A percentile compares a stretch with the other conserved stretches of the same genome.
Conservation (phyloP, 2,329 filamentous ascomycete species). For the Cladosporium phlei region DNA sequence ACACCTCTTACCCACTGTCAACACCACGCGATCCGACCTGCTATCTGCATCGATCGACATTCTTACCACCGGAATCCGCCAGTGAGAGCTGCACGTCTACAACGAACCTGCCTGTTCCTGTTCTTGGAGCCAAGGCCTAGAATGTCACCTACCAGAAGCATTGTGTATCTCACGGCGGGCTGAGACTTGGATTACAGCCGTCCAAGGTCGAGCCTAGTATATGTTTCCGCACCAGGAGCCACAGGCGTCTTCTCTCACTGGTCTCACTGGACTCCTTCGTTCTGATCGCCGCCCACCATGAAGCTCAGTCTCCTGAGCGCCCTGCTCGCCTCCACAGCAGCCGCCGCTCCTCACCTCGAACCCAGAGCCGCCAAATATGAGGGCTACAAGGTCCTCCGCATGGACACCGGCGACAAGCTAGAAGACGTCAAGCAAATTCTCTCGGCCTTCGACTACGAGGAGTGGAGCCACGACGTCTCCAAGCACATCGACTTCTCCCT, state of each 20-base stretch:
- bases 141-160: constrained; percentile 9
- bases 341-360: constrained; percentile 6
- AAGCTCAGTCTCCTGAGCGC: constrained; percentile 1
- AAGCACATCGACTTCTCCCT: constrained; percentile 23
- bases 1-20: not conserved
- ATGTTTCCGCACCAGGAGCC: not conserved
- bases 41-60: constrained; percentile 2
- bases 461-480: constrained; percentile 24
- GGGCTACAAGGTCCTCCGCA: constrained; percentile 34
- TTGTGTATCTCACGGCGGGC: not conserved
- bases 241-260: not conserved
- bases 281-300: not conserved
- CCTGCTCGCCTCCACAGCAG: constrained; percentile 5
- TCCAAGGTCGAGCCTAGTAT: not conserved
- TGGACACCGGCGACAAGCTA: constrained; percentile 11
- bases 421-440: constrained; percentile 30
- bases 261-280: not conserved
- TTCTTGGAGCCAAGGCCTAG: constrained; percentile 2
- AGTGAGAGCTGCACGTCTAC: not conserved
- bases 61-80: not conserved
- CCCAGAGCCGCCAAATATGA: constrained; percentile 29
- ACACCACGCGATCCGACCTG: not conserved
- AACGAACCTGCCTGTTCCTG: not conserved
- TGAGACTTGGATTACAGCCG: not conserved
- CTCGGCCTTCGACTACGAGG: constrained; percentile 31